These are phyloP conservation scores for Microsporum audouinii DNA, from an alignment of 2,329 filamentous ascomycete species.

Conservation along the genomic window DNA sequence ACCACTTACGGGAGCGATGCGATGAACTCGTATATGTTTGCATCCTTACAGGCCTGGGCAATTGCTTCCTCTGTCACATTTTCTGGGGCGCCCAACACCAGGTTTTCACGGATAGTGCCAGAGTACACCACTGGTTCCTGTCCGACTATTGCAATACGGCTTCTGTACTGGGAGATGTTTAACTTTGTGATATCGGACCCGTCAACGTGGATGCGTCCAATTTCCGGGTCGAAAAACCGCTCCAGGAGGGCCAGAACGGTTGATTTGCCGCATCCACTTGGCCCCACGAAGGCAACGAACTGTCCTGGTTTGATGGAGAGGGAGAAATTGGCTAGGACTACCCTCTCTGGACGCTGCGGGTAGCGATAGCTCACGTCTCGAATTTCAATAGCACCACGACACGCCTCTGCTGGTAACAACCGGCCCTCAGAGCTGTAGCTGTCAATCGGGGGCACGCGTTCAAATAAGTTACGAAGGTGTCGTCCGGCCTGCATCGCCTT, in stretches of 20 bases:
- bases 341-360: constrained; percentile 76
- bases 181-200: constrained; percentile 67
- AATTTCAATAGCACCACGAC: constrained; percentile 79
- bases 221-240: constrained; percentile 83
- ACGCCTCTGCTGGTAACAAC: constrained; percentile 37
- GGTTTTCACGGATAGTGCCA: constrained; percentile 81
- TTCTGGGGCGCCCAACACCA: constrained; percentile 63
- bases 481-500: constrained; percentile 77
- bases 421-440: constrained; percentile 14
- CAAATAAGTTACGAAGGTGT: constrained; percentile 68
- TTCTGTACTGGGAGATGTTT: constrained; percentile 77
- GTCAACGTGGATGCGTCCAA: constrained; percentile 72
- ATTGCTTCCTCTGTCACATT: constrained; percentile 61
- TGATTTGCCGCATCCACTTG: constrained; percentile 84
- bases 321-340: constrained; percentile 76
- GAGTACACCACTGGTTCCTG: constrained; percentile 93
- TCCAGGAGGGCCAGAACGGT: constrained; percentile 87
- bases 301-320: constrained; percentile 37
- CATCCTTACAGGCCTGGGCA: constrained; percentile 68
- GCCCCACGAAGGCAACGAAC: constrained; percentile 68
- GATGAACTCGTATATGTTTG: constrained; percentile 85
- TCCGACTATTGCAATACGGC: constrained; percentile 70
- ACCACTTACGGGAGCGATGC: constrained; percentile 57
- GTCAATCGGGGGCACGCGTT: constrained; percentile 43
- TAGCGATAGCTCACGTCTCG: constrained; percentile 88